Base-by-base conservation (phyloP, 2,329 filamentous ascomycete genomes). In the Aureobasidium sp. region DNA sequence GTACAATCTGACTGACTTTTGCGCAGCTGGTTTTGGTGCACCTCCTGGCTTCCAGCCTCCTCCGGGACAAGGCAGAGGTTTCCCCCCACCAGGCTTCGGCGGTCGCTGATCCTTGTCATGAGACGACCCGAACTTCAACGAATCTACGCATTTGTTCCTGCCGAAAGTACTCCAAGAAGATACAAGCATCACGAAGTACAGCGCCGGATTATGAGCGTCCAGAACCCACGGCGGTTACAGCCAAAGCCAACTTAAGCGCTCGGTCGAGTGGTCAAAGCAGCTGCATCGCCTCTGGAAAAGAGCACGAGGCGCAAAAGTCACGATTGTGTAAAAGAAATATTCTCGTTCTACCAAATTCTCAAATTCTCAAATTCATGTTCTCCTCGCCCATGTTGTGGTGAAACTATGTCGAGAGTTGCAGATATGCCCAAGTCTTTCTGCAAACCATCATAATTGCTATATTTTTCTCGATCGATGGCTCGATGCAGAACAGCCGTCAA, bases 41-140 rank as follows among this genome's bases (percentile, higher is more conserved):
- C 39, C 63, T 17, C 53, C 63, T 66, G 68, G 74, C 58, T 67
- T 67, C 34, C 49, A 59, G 29, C 59, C 58, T 37, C 86, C 85
- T 65, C 86, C 87, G 64, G 68, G 68, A 22, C 56, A 59, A 5
- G 56, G 56, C 31, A 48, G 56, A 59, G 56, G 56, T 14, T 59
- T 48, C 34, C 56, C 56, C 36, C 56, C 56, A 17, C 56, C 56
- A 41, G 56, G 56, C 22, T 59, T 59, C 25, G 56, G 56, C 41
- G 56, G 56, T 49, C 56, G 56, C 29, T 59, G 56, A 59, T 12
- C 39, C 36, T 52, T 17, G 9, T 4, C 14, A 39, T 52, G 48
- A 39, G 1, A 14, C 20, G 6, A n/a, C 34, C 27, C 34, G 9
- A 52, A 25, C 34, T 39, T 14, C 36, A 37, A 52, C 7, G 25